phyloP scores from a whole-genome alignment of 345 rosid genomes.

The Rhizophora apiculata region DNA sequence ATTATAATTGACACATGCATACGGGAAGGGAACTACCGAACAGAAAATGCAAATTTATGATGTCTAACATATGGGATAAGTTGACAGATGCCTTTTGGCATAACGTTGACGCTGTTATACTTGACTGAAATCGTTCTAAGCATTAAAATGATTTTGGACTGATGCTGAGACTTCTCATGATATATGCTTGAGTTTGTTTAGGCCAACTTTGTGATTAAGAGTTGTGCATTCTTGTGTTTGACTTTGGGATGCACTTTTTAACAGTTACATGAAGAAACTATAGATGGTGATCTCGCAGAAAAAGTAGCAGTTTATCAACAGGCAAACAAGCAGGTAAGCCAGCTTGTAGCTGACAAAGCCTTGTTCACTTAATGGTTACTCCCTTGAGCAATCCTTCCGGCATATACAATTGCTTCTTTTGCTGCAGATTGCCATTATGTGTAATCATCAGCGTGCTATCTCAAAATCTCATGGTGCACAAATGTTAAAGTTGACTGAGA shows the following conservation, averaged over 20 bases:
- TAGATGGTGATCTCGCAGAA: conserved; percentile 70
- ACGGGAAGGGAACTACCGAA: too few species aligned
- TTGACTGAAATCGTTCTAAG: too few species aligned
- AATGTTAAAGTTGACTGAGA: conserved; percentile 68
- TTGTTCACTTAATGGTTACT: background rate
- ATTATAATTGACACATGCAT: too few species aligned
- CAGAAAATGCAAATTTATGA: too few species aligned
- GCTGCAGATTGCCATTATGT: conserved; percentile 90
- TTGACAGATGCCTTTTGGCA: too few species aligned
- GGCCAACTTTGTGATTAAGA: background rate
- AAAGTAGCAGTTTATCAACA: conserved; percentile 69
- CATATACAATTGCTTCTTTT: conserved; percentile 17
- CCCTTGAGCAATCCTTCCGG: background rate
- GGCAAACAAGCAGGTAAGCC: conserved; percentile 84
- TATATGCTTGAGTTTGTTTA: background rate
- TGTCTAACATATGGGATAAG: too few species aligned
- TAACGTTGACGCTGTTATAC: too few species aligned
- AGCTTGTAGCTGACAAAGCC: conserved; percentile 4
- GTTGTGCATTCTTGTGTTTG: background rate
- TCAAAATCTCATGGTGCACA: conserved; percentile 82
- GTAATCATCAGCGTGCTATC: conserved; percentile 93
- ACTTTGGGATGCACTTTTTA: conserved; percentile 14
- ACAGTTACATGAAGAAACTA: conserved; percentile 73
- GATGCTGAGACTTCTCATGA: background rate
- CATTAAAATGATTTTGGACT: too few species aligned